These are phyloP conservation scores for Suillus lakei DNA, from an alignment of 768 basidiomycete species.

Conservation along the genomic window DNA sequence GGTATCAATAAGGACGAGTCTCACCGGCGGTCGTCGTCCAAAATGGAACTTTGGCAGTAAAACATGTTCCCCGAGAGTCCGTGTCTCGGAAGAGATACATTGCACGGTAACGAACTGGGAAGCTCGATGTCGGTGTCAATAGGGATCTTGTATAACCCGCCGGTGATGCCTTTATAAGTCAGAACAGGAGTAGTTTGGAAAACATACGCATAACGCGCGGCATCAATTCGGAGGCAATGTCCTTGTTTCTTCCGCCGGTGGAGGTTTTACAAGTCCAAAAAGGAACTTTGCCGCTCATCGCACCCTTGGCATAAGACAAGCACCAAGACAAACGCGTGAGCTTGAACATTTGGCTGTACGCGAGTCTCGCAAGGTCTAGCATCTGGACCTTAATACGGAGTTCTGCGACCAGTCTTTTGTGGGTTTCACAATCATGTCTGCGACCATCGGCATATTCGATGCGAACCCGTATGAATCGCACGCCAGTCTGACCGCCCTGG, in stretches of 20 bases:
- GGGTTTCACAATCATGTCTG: constrained; percentile 18
- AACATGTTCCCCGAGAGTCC: too few species aligned
- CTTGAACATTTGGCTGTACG: neutral
- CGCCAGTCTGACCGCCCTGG: constrained; percentile 64
- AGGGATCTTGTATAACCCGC: neutral
- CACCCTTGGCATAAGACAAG: neutral
- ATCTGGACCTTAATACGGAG: neutral
- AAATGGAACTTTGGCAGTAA: neutral
- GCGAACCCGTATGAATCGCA: constrained; percentile 78
- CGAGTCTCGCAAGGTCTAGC: neutral
- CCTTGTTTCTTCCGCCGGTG: neutral
- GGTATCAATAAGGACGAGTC: neutral
- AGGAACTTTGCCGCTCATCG: neutral
- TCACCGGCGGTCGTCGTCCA: neutral
- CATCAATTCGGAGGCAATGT: neutral
- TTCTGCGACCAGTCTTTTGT: neutral
- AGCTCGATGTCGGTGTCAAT: neutral
- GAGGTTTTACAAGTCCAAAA: neutral
- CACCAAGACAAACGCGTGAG: neutral
- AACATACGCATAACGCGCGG: neutral
- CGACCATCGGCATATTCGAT: constrained; percentile 49
- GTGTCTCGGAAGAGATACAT: too few species aligned
- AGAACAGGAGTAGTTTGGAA: neutral
- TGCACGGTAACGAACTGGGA: too few species aligned
- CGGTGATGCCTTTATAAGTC: neutral